Evolutionary conservation across 345 rosid species (phyloP), one percentile per base, ranked within the genome.

Genomic region (Lepidium sativum): DNA sequence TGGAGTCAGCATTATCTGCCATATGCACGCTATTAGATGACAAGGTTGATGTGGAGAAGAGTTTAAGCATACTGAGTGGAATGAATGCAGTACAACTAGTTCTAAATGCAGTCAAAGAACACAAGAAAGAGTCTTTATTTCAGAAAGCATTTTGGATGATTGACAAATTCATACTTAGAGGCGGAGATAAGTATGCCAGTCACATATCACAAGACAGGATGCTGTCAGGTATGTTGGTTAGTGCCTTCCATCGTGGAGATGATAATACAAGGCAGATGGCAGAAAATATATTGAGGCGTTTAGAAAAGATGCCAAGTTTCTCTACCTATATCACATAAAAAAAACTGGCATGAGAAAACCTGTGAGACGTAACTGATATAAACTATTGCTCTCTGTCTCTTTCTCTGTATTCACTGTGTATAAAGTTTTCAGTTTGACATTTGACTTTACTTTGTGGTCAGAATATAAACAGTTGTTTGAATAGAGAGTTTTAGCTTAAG

Each of bases 111-210:
- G 80, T 81, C 49, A 87, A 81, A 67, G 90, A 83, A 44, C 92
- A 84, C 76, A 77, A 66, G 69, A 73, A 78, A 59, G 98, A 89
- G 69, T 74, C 82, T 54, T 54, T 92, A 42, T 4, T 81, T 86
- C 86, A 87, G 77, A 89, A 89, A 54, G 83, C 94, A 47, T 84
- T 87, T 74, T 86, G 96, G 97, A 61, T 92, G 64, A 74, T 92
- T 70, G 98, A 89, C 56, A 89, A 77, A 74, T 89, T 92, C 77
- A 76, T 92, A 66, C 55, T 64, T 66, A 80, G 75, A 79, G 96
- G 91, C 3, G 88, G 88, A 32, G 75, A 75, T 18, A 67, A 72
- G 63, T 79, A 82, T 37, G 78, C 74, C 9, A 73, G 81, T n/a
- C 81, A 73, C 47, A 89, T 92, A 70, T 83, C 94, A 20, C 83